phyloP scores from a whole-genome alignment of 2,329 filamentous ascomycete species.

The Alternaria sp. region DNA sequence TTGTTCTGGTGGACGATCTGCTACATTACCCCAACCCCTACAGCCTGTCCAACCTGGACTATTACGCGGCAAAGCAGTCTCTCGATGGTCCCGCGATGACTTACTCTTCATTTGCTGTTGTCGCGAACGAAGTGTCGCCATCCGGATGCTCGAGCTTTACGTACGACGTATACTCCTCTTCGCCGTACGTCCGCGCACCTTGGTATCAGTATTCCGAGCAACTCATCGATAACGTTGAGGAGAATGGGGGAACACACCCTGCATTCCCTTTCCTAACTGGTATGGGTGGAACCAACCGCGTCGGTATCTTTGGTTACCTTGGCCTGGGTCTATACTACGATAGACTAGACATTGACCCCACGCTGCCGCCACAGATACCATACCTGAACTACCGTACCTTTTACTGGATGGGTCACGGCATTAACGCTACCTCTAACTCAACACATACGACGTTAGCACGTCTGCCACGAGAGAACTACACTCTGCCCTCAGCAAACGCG shows the following conservation, averaged over 20 bases:
- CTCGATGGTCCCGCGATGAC: conserved; percentile 76
- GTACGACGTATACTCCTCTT: conserved; percentile 69
- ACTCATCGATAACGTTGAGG: conserved; percentile 65
- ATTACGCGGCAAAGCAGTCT: conserved; percentile 74
- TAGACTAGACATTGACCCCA: conserved; percentile 69
- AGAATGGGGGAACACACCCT: conserved; percentile 72
- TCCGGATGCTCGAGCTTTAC: conserved; percentile 75
- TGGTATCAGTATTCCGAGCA: conserved; percentile 78
- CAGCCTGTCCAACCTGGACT: conserved; percentile 68
- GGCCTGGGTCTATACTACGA: conserved; percentile 69
- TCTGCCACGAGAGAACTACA: conserved; percentile 48
- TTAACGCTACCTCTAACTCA: conserved; percentile 67
- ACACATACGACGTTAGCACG: conserved; percentile 71
- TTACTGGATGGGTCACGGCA: conserved; percentile 71
- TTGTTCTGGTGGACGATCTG: conserved; percentile 72
- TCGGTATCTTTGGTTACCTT: conserved; percentile 72
- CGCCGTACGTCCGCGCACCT: conserved; percentile 70
- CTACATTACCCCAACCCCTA: conserved; percentile 67
- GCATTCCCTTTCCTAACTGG: conserved; percentile 77
- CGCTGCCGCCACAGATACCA: conserved; percentile 70
- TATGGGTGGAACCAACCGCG: conserved; percentile 73
- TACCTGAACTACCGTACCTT: conserved; percentile 68
- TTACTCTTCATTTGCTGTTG: conserved; percentile 73
- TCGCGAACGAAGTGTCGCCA: conserved; percentile 69
- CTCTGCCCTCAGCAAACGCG: conserved; percentile 62